Conservation (phyloP, 2,329 filamentous ascomycete genomes). For the Phialophora chinensis region DNA sequence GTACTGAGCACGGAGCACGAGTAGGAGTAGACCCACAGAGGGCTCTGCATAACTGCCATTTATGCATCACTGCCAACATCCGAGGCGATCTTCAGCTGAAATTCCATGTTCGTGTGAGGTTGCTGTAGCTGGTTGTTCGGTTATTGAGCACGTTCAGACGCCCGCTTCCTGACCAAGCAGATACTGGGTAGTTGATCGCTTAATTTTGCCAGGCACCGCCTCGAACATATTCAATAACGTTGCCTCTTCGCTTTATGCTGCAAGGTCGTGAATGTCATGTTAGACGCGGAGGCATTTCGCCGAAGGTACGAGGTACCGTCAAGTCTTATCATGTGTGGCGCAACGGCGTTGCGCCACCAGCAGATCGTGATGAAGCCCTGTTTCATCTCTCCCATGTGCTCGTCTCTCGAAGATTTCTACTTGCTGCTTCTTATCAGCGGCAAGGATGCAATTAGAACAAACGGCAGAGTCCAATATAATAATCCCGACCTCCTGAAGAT, state of each 20-base stretch:
- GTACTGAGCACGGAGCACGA: no score
- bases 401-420: not conserved
- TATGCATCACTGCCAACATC: not conserved
- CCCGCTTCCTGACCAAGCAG: not conserved
- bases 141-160: not conserved
- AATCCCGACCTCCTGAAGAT: not conserved
- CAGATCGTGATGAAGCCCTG: constrained; percentile 11
- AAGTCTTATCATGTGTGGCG: constrained; percentile 22
- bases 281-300: not conserved
- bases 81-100: not conserved
- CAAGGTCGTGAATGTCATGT: not conserved
- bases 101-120: not conserved
- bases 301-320: constrained; percentile 7
- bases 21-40: not conserved
- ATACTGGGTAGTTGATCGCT: not conserved
- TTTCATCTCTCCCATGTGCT: constrained; percentile 27
- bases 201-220: not conserved
- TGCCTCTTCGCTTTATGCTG: not conserved
- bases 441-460: not conserved
- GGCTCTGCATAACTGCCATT: not conserved
- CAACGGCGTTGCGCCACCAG: constrained; percentile 7
- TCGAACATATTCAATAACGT: not conserved
- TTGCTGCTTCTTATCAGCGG: constrained; percentile 16
- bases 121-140: not conserved
- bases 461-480: not conserved